phyloP scores from a whole-genome alignment of 2,329 filamentous ascomycete species.

The Fonsecaea pedrosoi region DNA sequence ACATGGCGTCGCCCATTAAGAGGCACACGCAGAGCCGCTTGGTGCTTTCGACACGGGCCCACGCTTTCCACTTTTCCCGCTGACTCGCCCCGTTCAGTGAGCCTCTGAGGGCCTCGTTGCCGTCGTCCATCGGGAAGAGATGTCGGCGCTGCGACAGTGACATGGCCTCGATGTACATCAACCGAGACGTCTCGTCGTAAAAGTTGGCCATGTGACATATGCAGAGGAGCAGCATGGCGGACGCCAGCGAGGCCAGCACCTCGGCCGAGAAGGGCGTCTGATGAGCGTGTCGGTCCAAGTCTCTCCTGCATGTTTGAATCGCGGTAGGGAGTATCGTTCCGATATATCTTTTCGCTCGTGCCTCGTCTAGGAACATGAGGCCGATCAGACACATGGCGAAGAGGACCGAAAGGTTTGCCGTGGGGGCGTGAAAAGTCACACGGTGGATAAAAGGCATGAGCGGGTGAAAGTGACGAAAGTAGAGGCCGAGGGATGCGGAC shows the following conservation, averaged over 20 bases:
- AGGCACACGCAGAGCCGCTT: slow-evolving; percentile 8
- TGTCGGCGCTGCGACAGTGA: too few species aligned
- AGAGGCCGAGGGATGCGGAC: neutral
- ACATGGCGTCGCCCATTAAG: slow-evolving; percentile 2
- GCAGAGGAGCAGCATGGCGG: too few species aligned
- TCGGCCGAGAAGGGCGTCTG: too few species aligned
- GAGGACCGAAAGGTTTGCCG: neutral
- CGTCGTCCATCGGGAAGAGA: too few species aligned
- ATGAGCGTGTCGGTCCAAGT: too few species aligned
- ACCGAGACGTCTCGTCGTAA: too few species aligned
- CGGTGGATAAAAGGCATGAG: slow-evolving; percentile 21
- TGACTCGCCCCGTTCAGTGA: too few species aligned
- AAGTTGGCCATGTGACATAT: too few species aligned
- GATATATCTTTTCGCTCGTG: neutral
- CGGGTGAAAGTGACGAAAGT: slow-evolving; percentile 19
- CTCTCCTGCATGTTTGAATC: slow-evolving; percentile 1
- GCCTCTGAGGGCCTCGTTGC: too few species aligned
- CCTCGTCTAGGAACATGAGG: neutral
- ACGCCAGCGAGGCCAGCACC: too few species aligned
- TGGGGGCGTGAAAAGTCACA: slow-evolving; percentile 8
- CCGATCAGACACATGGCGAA: slow-evolving; percentile 2
- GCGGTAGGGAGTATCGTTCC: neutral
- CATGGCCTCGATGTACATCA: too few species aligned
- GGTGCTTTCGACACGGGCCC: slow-evolving; percentile 6
- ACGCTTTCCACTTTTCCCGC: neutral